Evolutionary conservation across 73 alveolate species (phyloP), one percentile per base, ranked within the genome.

Genomic region (Paramecium bursaria): DNA sequence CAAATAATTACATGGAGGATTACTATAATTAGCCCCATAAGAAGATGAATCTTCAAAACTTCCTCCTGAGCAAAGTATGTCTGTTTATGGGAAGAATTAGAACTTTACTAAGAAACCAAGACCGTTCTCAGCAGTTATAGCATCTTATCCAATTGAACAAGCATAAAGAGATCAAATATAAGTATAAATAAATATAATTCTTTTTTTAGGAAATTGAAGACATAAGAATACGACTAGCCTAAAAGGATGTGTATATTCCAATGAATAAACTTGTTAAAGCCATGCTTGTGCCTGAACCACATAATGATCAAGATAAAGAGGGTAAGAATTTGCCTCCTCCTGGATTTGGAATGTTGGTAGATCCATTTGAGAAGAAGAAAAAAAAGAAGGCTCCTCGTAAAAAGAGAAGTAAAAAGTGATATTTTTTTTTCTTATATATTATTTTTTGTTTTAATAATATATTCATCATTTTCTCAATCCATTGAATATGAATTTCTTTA

Each of bases 141-240:
- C 82, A 11, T 53, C 60, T 14, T 42, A 67, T 4, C 82, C 82
- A 0, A 21, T 67, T 6, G 82, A 67, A 39, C 14, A 67, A 42
- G 82, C 44, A 39, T 35, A 57, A 7, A 21, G 44, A 9, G 82
- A 67, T 14, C 21, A 67, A 27, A 30, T 57, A 30, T 3, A 57
- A 57, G 76, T 57, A 57, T 2, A 11, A 14, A 29, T 27, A 29
- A 30, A 19, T 0, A 26, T 23, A 57, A 39, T 55, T n/a, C n/a
- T n/a, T n/a, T n/a, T n/a, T n/a, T 15, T 19, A 67, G 53, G 82
- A 67, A 67, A 67, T 67, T 14, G 82, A 67, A 67, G 82, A 67
- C 10, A 67, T 67, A 13, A 67, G 44, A 67, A 21, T 67, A 7
- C 26, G 82, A 19, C 44, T 67, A 14, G 82, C 82, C 44, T 21